phyloP scores from a whole-genome alignment of 148 eudicot species.

The Fagopyrum esculentum region DNA sequence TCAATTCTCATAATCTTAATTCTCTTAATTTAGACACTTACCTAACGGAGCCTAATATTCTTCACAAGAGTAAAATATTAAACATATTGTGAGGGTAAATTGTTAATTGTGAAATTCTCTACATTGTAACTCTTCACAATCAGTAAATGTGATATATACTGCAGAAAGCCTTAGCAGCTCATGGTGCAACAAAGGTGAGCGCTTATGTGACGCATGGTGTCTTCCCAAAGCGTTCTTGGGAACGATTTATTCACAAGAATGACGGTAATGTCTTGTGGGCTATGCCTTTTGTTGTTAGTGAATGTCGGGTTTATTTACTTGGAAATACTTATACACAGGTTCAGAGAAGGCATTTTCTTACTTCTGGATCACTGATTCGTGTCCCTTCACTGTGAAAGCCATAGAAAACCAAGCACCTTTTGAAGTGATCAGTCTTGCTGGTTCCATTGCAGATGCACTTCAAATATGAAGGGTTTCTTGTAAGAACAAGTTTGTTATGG shows the following conservation, averaged over 20 bases:
- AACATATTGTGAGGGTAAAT: neutral
- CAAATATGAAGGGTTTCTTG: conserved; percentile 43
- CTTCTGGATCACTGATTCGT: conserved; percentile 98
- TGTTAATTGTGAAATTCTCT: too few relatives aligned
- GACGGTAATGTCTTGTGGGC: conserved; percentile 42
- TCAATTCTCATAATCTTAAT: too few relatives aligned
- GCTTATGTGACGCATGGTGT: conserved; percentile 97
- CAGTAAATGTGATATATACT: neutral
- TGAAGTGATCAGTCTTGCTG: conserved; percentile 90
- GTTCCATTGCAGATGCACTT: conserved; percentile 92
- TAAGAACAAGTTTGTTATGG: neutral
- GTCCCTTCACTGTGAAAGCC: conserved; percentile 75
- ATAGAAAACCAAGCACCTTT: conserved; percentile 71
- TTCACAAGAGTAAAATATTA: neutral
- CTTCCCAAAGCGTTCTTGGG: conserved; percentile 76
- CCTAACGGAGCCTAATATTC: too few relatives aligned
- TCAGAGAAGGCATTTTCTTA: conserved; percentile 53
- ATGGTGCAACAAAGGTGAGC: conserved; percentile 94
- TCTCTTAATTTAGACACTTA: too few relatives aligned
- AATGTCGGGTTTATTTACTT: neutral
- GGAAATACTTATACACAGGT: conserved; percentile 16
- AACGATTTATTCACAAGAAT: conserved; percentile 74
- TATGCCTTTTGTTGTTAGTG: neutral
- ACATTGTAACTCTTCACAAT: neutral
- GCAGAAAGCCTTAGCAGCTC: conserved; percentile 87